phyloP scores from a whole-genome alignment of 1,284 basidiomycete species.

The Pascua guehoae region DNA sequence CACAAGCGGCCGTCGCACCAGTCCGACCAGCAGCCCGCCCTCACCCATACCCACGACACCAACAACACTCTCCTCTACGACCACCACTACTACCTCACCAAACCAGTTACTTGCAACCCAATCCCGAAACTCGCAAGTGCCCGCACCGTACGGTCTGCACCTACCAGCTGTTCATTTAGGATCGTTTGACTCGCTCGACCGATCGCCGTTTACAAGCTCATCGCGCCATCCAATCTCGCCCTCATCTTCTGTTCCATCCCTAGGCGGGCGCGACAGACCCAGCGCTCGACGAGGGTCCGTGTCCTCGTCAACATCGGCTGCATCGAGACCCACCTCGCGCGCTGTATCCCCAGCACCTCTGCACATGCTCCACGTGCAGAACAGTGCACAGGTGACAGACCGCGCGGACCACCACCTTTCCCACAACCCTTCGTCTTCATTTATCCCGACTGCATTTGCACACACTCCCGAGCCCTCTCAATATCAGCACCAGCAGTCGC shows the following conservation, averaged over 20 bases:
- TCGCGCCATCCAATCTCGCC: background rate
- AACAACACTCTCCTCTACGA: slow-evolving; percentile 3
- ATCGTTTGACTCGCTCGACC: slow-evolving; percentile 9
- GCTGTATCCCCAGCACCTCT: background rate
- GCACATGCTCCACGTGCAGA: background rate
- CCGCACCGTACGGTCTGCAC: slow-evolving; percentile 1
- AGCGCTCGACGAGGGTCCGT: background rate
- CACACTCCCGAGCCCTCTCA: too few species aligned
- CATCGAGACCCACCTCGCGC: background rate
- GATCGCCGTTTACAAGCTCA: background rate
- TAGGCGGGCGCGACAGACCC: background rate
- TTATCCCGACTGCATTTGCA: background rate
- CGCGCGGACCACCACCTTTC: background rate
- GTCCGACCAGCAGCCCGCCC: background rate
- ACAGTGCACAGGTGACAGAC: background rate
- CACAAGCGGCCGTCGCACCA: too few species aligned
- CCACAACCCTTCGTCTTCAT: too few species aligned
- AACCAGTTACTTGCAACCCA: too few species aligned
- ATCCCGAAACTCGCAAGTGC: slow-evolving; percentile 1
- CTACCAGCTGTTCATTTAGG: slow-evolving; percentile 11
- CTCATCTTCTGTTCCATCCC: background rate
- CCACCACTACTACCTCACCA: background rate
- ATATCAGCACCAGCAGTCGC: too few species aligned
- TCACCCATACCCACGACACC: background rate
- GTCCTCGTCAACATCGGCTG: background rate